Percentiles rank a stretch among this genome's conserved stretches.
phyloP scores from a whole-genome alignment of 1,139 yeast species.

The Candida tropicalis region DNA sequence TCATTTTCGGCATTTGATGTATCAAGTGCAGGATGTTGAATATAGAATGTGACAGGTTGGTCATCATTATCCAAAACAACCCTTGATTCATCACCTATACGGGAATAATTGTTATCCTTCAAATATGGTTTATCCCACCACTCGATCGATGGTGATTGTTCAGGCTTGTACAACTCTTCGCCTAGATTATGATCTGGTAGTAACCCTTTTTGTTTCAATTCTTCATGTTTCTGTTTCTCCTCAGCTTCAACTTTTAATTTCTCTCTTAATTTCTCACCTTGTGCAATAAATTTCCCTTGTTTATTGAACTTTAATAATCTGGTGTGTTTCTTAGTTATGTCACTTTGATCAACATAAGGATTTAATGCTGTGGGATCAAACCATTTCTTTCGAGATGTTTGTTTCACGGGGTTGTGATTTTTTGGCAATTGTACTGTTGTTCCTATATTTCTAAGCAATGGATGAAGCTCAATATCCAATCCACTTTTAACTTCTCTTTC shows the following conservation, averaged over 20 bases:
- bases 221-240: constrained; percentile 24
- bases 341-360: constrained; percentile 60
- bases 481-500: constrained; percentile 32
- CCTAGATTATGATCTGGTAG: constrained; percentile 50
- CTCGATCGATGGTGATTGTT: constrained; percentile 62
- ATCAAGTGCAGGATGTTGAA: constrained; percentile 82
- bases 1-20: constrained; percentile 57
- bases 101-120: constrained; percentile 30
- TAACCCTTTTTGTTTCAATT: constrained; percentile 43
- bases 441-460: constrained; percentile 46
- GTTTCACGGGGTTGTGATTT: constrained; percentile 32
- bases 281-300: constrained; percentile 61
- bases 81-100: constrained; percentile 21
- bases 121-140: constrained; percentile 80
- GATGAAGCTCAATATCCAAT: constrained; percentile 61
- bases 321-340: constrained; percentile 26
- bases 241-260: constrained; percentile 35
- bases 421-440: constrained; percentile 27
- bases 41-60: constrained; percentile 58
- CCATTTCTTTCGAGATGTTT: constrained; percentile 30
- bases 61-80: constrained; percentile 38
- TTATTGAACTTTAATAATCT: constrained; percentile 53
- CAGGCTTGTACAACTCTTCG: constrained; percentile 52
- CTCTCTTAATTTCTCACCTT: constrained; percentile 55
- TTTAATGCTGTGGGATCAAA: constrained; percentile 48